Evolutionary conservation across 2,329 filamentous ascomycete species (phyloP).

Genomic region (Aspergillus sp.): DNA sequence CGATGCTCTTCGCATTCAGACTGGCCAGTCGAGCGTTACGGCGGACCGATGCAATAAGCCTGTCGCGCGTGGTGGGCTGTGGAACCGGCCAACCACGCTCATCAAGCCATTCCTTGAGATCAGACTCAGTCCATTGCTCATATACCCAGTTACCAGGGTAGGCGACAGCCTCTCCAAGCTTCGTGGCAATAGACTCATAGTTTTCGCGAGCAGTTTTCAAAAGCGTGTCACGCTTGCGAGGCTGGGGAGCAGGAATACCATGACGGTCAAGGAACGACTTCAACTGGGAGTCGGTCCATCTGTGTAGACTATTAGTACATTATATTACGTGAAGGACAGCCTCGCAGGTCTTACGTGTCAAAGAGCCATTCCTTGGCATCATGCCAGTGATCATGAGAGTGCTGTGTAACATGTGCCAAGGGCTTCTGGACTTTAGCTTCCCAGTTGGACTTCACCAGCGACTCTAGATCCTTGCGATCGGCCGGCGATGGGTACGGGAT

Average conservation of each 20-base stretch:
- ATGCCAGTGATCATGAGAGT: slow-evolving; percentile 65
- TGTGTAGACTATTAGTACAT: slow-evolving; percentile 49
- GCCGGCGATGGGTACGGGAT: slow-evolving; percentile 87
- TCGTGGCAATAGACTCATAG: slow-evolving; percentile 77
- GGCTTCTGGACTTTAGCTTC: slow-evolving; percentile 69
- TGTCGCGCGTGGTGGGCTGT: slow-evolving; percentile 81
- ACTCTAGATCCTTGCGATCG: slow-evolving; percentile 92
- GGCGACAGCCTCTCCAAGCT: slow-evolving; percentile 71
- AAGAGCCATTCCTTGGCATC: slow-evolving; percentile 89
- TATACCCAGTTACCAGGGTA: slow-evolving; percentile 98
- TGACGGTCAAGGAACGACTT: slow-evolving; percentile 92
- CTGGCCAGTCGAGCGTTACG: slow-evolving; percentile 84
- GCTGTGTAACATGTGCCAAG: slow-evolving; percentile 79
- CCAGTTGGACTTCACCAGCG: slow-evolving; percentile 89
- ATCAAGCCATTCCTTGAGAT: slow-evolving; percentile 92
- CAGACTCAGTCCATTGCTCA: slow-evolving; percentile 85
- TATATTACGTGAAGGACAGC: background rate
- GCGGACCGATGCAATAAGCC: slow-evolving; percentile 83
- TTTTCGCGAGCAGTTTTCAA: slow-evolving; percentile 75
- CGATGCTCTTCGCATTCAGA: slow-evolving; percentile 64
- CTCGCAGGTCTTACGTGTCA: slow-evolving; percentile 61
- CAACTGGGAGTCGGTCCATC: slow-evolving; percentile 89
- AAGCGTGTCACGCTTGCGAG: slow-evolving; percentile 79
- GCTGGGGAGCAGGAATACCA: slow-evolving; percentile 82
- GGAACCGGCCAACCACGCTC: slow-evolving; percentile 82